Base-by-base conservation (phyloP, 352 stramenopile genomes). In the Phytophthora fragariae region DNA sequence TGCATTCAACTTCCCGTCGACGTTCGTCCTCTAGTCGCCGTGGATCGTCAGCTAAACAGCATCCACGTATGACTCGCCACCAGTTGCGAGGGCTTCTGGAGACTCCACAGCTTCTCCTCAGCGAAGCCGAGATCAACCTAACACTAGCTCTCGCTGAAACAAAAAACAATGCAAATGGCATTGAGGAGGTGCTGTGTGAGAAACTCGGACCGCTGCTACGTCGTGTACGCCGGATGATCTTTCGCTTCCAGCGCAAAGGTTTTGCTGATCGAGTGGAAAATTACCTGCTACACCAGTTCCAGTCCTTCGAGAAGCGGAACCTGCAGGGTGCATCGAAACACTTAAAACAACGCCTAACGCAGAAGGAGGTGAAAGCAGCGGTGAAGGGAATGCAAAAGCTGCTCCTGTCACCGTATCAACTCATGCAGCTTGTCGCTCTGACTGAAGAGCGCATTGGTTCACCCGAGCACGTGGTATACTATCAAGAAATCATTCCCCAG, bases 101-200 rank as follows among this genome's bases (percentile, higher is more conserved):
- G 63, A 82, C 81, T 10, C 81, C 84, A 2, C 70, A 82, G 31
- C 62, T 93, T 17, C 54, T 93, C 11, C 65, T 93, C 10, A 88
- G 81, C 55, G 73, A 81, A 44, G 68, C 79, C 14, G 86, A 93
- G 63, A 80, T 87, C 39, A 93, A 91, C 62, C 64, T 92, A 33
- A 65, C 85, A 0, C 46, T 89, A 31, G 76, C 75, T 33, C 74
- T 92, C 3, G 84, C 72, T 5, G 72, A 81, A 24, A 73, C 72
- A 5, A 70, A 65, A 46, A 37, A 52, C 3, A 67, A 79, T 24
- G 24, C 73, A 8, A 83, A 68, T 9, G 72, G 73, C 1, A 55
- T 76, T 0, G 64, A 77, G 5, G 62, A 79, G 5, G 74, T 92
- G 21, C 55, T 79, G 2, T 86, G 77, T 41, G 62, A 77, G 5